phyloP scores from a whole-genome alignment of 1,139 yeast genomes.

The Magnusiomyces tetraspermus region DNA sequence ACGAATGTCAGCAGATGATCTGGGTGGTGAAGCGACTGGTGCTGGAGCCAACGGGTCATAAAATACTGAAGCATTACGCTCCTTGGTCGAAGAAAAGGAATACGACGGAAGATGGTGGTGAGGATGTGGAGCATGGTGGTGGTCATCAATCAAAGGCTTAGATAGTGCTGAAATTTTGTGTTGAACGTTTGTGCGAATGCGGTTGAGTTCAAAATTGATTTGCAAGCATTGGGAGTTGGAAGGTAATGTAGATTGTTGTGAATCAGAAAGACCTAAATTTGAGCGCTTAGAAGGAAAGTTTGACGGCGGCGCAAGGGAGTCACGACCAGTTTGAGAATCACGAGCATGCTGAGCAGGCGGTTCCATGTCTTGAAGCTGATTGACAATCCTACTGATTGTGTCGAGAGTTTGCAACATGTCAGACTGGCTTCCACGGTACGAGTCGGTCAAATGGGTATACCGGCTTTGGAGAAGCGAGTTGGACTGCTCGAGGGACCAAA shows the following conservation, averaged over 20 bases:
- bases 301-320: no score
- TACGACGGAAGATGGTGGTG: conserved; percentile 8
- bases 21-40: conserved; percentile 16
- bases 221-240: no score
- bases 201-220: conserved; percentile 9
- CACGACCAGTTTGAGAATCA: conserved; percentile 11
- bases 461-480: conserved; percentile 10
- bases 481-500: conserved; percentile 13
- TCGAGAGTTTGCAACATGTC: conserved; percentile 12
- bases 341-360: background rate
- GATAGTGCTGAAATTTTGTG: conserved; percentile 10
- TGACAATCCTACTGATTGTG: conserved; percentile 5
- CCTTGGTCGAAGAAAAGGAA: conserved; percentile 24
- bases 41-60: conserved; percentile 26
- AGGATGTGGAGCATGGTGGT: conserved; percentile 7
- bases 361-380: conserved; percentile 2
- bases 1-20: conserved; percentile 8
- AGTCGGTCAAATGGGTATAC: conserved; percentile 10
- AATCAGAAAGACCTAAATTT: conserved; percentile 13
- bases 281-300: conserved; percentile 13
- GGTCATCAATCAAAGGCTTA: background rate
- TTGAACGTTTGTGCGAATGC: conserved; percentile 15
- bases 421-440: conserved; percentile 9
- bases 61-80: conserved; percentile 24
- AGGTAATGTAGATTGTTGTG: no score